Conservation (phyloP, 805 yeast genomes). For the Kazachstania psychrophila region DNA sequence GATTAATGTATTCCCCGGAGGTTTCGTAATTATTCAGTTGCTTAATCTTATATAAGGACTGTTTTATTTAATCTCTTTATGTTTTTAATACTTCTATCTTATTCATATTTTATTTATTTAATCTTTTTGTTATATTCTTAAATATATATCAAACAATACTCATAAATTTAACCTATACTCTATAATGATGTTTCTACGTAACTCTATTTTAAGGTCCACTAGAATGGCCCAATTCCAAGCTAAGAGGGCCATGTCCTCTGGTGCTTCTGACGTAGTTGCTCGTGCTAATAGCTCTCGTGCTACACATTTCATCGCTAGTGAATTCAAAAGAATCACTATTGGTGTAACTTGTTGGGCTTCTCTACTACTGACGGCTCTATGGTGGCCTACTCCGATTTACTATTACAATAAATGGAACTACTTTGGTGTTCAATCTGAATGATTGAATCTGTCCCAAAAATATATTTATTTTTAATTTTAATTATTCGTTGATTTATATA, state of each 20-base stretch:
- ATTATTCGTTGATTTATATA: not conserved
- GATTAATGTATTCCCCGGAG: no score
- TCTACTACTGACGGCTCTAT: conserved; percentile 11
- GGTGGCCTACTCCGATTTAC: conserved; percentile 22
- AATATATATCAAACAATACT: no score
- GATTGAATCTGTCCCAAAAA: no score
- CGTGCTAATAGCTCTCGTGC: not conserved
- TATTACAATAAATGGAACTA: conserved; percentile 3
- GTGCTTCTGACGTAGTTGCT: not conserved
- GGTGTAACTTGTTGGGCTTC: conserved; percentile 15
- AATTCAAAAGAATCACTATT: conserved; percentile 20
- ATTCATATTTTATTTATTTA: no score
- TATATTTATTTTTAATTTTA: no score
- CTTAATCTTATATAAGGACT: no score
- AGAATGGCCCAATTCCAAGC: conserved; percentile 1
- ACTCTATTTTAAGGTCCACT: not conserved
- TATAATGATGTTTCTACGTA: conserved; percentile 1
- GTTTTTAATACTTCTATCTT: no score
- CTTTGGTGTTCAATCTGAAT: no score
- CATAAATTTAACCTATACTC: no score
- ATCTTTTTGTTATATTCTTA: no score
- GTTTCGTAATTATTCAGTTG: no score
- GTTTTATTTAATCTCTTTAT: no score
- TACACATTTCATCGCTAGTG: conserved; percentile 9
- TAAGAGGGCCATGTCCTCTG: not conserved